A percentile compares a stretch with the other conserved stretches of the same genome.
Evolutionary conservation across 192 early-diverging fungal genomes (phyloP).

Genomic region (Umbelopsis vinacea): DNA sequence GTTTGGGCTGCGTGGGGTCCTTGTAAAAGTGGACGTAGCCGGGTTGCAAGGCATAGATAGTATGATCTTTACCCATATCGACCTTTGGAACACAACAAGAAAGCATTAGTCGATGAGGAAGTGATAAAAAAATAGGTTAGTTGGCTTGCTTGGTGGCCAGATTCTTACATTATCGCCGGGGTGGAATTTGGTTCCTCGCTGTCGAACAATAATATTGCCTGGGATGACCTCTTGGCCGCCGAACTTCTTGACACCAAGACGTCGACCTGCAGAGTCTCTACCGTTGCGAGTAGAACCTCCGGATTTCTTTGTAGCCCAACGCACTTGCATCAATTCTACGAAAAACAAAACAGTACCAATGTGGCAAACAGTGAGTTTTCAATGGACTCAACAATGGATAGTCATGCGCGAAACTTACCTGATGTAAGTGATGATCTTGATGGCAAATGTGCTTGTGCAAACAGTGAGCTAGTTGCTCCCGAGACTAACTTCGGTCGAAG

Average conservation of each 20-base stretch:
- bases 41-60: conserved; percentile 69
- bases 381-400: not conserved
- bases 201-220: conserved; percentile 83
- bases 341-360: not conserved
- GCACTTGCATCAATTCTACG: conserved; percentile 51
- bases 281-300: conserved; percentile 81
- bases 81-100: conserved; percentile 38
- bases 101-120: not conserved
- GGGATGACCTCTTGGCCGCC: conserved; percentile 71
- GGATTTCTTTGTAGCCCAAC: conserved; percentile 78
- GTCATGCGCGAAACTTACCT: not conserved
- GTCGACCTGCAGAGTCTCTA: conserved; percentile 77
- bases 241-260: conserved; percentile 80
- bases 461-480: conserved; percentile 8
- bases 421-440: not conserved
- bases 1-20: conserved; percentile 62
- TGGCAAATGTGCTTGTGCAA: conserved; percentile 2
- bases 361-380: not conserved
- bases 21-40: conserved; percentile 80
- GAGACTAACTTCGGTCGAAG: conserved; percentile 2
- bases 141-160: not conserved
- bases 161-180: conserved; percentile 73
- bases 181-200: conserved; percentile 78
- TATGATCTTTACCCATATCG: conserved; percentile 80
- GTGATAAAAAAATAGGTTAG: not conserved